Evolutionary conservation across 805 yeast species (phyloP), one percentile per base, ranked within the genome.

Genomic region (Metschnikowia vanudenii): DNA sequence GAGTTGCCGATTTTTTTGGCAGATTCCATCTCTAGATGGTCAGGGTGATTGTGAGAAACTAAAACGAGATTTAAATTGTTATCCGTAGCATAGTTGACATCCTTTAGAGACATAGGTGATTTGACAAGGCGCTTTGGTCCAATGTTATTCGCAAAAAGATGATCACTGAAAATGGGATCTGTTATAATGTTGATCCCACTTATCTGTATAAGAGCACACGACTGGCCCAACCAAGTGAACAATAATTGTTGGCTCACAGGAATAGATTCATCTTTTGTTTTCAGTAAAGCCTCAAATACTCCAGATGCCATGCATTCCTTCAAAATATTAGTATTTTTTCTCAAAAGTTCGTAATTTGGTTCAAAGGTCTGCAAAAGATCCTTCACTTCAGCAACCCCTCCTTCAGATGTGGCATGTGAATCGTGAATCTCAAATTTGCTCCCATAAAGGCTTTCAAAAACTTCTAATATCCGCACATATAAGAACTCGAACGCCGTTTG

Each of bases 41-140:
- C 98, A 1, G 97, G 98, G 59, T 92, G 98, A 61, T 92, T 91
- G 62, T 92, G 98, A 1, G 95, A 85, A 0, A 92, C 96, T 17
- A 92, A 60, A 1, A 89, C 82, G 46, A 83, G 79, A 51, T 88
- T 82, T 6, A 73, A 47, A 0, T 90, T 85, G 34, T 69, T 64
- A 10, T 89, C 86, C 14, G 74, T 65, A 9, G 77, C 75, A 41
- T 60, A 57, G 26, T 59, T 45, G 11, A 91, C 73, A 16, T 83
- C 83, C 1, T 75, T 75, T 10, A 86, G 60, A 12, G 69, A 51
- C 65, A 88, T 78, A 0, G 97, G 96, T 14, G 88, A 70, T n/a
- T 83, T 81, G 0, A 85, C 75, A n/a, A 91, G 78, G 53, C 98
- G 73, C 60, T 83, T 82, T 5, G 98, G 98, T 0, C 98, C 98